Conservation (phyloP, 2,329 filamentous ascomycete species). For the Ceratocystis albifundus region DNA sequence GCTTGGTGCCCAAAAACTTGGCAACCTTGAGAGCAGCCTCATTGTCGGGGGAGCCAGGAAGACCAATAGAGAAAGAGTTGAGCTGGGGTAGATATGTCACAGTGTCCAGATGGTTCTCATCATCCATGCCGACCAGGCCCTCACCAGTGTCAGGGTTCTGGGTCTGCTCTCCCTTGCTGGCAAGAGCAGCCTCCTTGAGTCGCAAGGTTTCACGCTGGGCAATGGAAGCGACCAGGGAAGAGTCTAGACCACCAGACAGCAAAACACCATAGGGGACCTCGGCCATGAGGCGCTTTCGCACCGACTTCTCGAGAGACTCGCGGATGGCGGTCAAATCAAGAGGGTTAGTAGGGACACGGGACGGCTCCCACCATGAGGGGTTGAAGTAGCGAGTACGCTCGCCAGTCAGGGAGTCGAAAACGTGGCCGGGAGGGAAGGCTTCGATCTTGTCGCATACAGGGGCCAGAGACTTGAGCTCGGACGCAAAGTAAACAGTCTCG, state of each 20-base stretch:
- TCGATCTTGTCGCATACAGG: slow-evolving; percentile 92
- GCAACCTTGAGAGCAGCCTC: slow-evolving; percentile 86
- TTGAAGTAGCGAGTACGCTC: slow-evolving; percentile 78
- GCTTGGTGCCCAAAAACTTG: slow-evolving; percentile 92
- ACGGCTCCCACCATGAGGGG: slow-evolving; percentile 82
- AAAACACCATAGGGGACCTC: slow-evolving; percentile 96
- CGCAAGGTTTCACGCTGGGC: slow-evolving; percentile 84
- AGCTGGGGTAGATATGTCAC: slow-evolving; percentile 86
- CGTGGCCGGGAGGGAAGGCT: slow-evolving; percentile 84
- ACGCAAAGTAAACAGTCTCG: slow-evolving; percentile 85
- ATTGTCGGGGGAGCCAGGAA: slow-evolving; percentile 85
- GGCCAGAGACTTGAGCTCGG: slow-evolving; percentile 87
- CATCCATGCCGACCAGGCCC: slow-evolving; percentile 78
- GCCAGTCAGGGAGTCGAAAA: slow-evolving; percentile 90
- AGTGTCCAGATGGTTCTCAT: slow-evolving; percentile 77
- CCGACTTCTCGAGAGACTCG: slow-evolving; percentile 73
- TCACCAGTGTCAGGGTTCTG: slow-evolving; percentile 44
- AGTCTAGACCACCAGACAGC: slow-evolving; percentile 89
- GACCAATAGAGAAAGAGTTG: slow-evolving; percentile 97
- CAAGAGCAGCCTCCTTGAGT: slow-evolving; percentile 53
- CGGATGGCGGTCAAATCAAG: slow-evolving; percentile 75
- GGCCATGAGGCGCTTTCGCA: slow-evolving; percentile 95
- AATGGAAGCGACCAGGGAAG: slow-evolving; percentile 86
- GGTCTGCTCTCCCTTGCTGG: slow-evolving; percentile 35
- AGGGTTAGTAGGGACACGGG: slow-evolving; percentile 64